Evolutionary conservation across 2,329 filamentous ascomycete species (phyloP).

Genomic region (Epichloe aotearoae): DNA sequence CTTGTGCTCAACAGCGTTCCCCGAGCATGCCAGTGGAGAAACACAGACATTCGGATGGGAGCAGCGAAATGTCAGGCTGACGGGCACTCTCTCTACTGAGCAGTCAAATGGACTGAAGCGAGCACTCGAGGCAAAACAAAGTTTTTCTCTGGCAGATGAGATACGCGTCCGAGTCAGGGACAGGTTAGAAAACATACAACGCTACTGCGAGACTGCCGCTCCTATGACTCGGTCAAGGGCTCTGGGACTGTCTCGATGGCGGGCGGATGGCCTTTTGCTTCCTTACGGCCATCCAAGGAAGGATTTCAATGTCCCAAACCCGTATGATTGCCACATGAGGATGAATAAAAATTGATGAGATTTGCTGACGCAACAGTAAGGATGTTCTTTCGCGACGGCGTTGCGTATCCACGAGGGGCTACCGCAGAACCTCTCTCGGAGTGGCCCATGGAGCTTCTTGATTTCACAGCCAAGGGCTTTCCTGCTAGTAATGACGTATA

Average conservation of each 20-base stretch:
- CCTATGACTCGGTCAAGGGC: slow-evolving; percentile 10
- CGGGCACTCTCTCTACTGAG: neutral
- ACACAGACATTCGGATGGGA: neutral
- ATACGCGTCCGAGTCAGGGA: neutral
- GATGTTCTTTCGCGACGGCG: slow-evolving; percentile 1
- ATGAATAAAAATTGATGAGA: neutral
- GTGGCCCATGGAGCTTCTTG: slow-evolving; percentile 16
- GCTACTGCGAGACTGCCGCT: neutral
- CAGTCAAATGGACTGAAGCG: neutral
- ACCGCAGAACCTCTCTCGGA: slow-evolving; percentile 14
- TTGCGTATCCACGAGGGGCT: slow-evolving; percentile 1
- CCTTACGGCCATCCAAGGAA: slow-evolving; percentile 12
- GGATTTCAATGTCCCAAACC: slow-evolving; percentile 8
- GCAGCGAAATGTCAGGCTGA: neutral
- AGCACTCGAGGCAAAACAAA: neutral
- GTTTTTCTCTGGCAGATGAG: neutral
- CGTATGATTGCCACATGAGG: slow-evolving; percentile 8
- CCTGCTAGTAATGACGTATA: slow-evolving; percentile 14
- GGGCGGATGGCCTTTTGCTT: slow-evolving; percentile 11
- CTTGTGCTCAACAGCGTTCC: neutral
- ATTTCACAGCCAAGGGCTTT: slow-evolving; percentile 3
- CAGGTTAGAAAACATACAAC: neutral
- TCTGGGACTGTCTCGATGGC: slow-evolving; percentile 10
- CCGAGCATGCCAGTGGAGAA: neutral
- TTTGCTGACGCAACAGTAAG: neutral